These are phyloP conservation scores for Cadophora malorum DNA, from an alignment of 2,329 filamentous ascomycete species.

Conservation along the genomic window DNA sequence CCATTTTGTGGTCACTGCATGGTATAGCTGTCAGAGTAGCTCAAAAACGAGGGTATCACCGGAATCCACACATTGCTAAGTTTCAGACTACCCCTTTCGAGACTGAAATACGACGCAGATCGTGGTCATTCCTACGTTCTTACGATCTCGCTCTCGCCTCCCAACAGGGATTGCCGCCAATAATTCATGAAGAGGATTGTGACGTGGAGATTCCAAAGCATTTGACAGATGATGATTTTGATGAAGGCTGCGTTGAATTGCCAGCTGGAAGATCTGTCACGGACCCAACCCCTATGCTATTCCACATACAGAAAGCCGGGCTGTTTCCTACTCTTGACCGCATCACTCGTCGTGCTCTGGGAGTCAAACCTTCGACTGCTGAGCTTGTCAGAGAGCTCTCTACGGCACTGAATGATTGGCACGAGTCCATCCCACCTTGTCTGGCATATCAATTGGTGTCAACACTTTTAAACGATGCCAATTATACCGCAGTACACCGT, in stretches of 20 bases:
- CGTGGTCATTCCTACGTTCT: neutral
- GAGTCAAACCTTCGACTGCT: neutral
- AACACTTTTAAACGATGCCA: neutral
- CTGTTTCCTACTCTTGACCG: neutral
- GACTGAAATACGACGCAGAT: neutral
- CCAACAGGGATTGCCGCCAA: neutral
- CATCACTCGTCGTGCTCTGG: neutral
- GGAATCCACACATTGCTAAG: neutral
- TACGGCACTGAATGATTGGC: neutral
- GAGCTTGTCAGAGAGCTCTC: neutral
- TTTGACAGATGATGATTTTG: neutral
- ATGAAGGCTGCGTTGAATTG: neutral
- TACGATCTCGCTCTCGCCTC: neutral
- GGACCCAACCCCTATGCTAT: neutral
- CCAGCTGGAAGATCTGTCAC: neutral
- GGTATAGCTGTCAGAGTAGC: neutral
- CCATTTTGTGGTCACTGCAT: neutral
- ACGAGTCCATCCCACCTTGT: neutral
- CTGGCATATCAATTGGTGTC: neutral
- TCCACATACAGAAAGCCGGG: neutral
- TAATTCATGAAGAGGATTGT: neutral
- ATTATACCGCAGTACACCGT: neutral
- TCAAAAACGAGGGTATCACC: neutral
- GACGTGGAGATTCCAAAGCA: neutral
- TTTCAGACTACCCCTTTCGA: neutral